A percentile compares a stretch with the other conserved stretches of the same genome.
Conservation (phyloP, 2,329 filamentous ascomycete genomes). For the Fusarium sarcochroum region DNA sequence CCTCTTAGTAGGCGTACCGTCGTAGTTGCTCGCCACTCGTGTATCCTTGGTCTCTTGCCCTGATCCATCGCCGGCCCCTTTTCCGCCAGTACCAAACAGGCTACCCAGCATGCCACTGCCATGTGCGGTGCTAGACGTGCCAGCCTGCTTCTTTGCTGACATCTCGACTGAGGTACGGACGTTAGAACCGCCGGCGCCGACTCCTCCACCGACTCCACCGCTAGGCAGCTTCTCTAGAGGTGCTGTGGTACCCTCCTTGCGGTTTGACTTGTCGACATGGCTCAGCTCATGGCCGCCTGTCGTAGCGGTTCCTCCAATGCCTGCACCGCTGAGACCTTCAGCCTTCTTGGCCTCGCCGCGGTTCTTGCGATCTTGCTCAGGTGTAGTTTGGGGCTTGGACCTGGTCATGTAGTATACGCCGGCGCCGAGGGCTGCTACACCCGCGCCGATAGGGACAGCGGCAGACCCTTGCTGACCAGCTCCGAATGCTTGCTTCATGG, state of each 20-base stretch:
- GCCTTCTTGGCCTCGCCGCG: conserved; percentile 51
- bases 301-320: conserved; percentile 50
- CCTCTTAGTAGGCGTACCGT: conserved; percentile 29
- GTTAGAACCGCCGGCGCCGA: conserved; percentile 49
- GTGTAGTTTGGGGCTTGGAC: conserved; percentile 22
- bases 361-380: conserved; percentile 34
- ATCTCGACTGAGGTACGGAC: conserved; percentile 49
- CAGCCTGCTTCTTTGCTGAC: conserved; percentile 26
- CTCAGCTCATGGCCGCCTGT: conserved; percentile 52
- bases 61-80: conserved; percentile 18
- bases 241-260: conserved; percentile 43
- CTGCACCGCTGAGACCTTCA: conserved; percentile 51
- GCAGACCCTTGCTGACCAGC: conserved; percentile 38
- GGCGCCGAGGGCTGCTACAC: conserved; percentile 43
- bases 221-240: conserved; percentile 51
- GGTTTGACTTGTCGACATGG: conserved; percentile 36
- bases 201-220: conserved; percentile 53
- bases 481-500: conserved; percentile 39
- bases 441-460: conserved; percentile 36
- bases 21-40: conserved; percentile 36
- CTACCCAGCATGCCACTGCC: conserved; percentile 36
- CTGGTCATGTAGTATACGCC: conserved; percentile 43
- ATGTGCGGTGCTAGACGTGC: conserved; percentile 22
- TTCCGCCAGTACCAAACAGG: conserved; percentile 46
- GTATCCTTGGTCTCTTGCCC: conserved; percentile 38